These are phyloP conservation scores for Stromatinia cepivora DNA, from an alignment of 2,329 filamentous ascomycete species.

Conservation along the genomic window DNA sequence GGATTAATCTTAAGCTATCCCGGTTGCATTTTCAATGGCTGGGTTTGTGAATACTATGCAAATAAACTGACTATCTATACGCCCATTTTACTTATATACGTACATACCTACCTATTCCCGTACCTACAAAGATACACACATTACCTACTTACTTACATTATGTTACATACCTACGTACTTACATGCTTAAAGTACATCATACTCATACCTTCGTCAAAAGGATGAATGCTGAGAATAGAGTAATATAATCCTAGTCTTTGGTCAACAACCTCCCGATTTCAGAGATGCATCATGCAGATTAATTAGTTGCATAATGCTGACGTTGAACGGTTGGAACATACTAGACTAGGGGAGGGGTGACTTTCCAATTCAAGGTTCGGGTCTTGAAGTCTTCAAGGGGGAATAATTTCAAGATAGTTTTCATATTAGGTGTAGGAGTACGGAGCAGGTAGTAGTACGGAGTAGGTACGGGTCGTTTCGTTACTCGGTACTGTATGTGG, in stretches of 20 bases:
- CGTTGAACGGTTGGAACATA: neutral
- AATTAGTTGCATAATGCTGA: conserved; percentile 11
- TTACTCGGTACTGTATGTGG: neutral
- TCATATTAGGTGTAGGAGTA: neutral
- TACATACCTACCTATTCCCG: neutral
- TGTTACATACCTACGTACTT: neutral
- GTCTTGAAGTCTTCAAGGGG: neutral
- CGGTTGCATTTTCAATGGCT: neutral
- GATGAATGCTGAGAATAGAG: neutral
- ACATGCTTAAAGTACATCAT: neutral
- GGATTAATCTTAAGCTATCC: conserved; percentile 6
- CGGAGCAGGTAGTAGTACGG: neutral
- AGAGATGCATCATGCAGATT: conserved; percentile 1
- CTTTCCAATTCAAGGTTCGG: conserved; percentile 4
- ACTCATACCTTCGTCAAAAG: neutral
- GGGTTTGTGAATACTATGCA: neutral
- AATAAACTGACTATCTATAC: no score
- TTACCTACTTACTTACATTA: neutral
- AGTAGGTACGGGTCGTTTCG: neutral
- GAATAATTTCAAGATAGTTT: neutral
- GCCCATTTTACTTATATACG: neutral
- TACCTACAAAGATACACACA: neutral
- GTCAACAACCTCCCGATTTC: neutral
- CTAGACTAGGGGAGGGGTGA: neutral
- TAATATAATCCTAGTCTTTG: neutral